Conservation (phyloP, 495 filamentous ascomycete genomes). For the Podospora fimiseda region DNA sequence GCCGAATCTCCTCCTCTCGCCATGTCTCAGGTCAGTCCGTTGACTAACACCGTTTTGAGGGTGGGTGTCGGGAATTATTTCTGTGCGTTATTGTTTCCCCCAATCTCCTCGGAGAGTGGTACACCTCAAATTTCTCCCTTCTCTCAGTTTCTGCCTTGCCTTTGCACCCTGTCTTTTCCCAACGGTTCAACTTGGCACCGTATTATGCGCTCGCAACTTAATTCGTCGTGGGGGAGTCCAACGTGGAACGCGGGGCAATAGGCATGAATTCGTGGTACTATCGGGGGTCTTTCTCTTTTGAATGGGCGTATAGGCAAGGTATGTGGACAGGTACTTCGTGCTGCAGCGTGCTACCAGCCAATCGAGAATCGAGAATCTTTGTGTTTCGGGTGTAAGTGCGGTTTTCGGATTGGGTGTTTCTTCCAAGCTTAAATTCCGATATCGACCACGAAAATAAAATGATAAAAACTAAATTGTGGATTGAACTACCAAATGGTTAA, state of each 20-base stretch:
- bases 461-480: no score
- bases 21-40: neutral
- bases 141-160: neutral
- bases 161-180: neutral
- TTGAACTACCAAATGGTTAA: neutral
- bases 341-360: no score
- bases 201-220: neutral
- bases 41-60: neutral
- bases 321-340: no score
- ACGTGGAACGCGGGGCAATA: no score
- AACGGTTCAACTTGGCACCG: neutral
- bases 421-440: no score
- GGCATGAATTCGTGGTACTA: no score
- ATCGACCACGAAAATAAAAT: neutral
- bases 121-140: neutral
- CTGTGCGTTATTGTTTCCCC: neutral
- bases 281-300: no score
- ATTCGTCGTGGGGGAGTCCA: neutral
- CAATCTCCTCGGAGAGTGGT: no score
- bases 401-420: neutral
- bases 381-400: neutral
- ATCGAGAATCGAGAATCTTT: constrained; percentile 1
- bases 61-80: neutral
- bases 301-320: no score
- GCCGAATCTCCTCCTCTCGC: neutral